These are phyloP conservation scores for Candida cerambycidarum DNA, from an alignment of 805 yeast species.

Conservation along the genomic window DNA sequence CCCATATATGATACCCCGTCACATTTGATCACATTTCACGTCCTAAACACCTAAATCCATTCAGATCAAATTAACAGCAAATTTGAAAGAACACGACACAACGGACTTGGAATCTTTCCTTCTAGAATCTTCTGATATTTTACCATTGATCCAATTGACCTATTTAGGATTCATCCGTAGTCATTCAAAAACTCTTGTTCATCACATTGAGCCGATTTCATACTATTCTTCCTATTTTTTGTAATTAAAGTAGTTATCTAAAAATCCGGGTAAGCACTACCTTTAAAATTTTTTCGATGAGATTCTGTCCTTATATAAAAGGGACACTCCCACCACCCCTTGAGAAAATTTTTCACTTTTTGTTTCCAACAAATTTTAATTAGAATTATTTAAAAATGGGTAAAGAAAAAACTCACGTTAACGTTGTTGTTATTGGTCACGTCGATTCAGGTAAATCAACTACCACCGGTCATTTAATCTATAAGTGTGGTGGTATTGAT, in stretches of 20 bases:
- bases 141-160: background rate
- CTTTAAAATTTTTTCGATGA: conserved; percentile 6
- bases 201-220: background rate
- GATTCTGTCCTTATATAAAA: conserved; percentile 1
- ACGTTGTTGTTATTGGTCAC: conserved; percentile 99
- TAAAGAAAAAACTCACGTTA: conserved; percentile 96
- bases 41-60: no score
- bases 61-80: no score
- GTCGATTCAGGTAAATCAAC: conserved; percentile 95
- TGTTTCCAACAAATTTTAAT: conserved; percentile 5
- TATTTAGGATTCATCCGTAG: no score
- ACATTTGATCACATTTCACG: no score
- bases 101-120: background rate
- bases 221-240: background rate
- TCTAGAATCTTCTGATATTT: background rate
- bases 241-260: conserved; percentile 3
- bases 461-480: conserved; percentile 98
- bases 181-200: background rate
- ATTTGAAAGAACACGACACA: no score
- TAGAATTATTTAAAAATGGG: conserved; percentile 48
- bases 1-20: no score
- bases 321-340: conserved; percentile 9
- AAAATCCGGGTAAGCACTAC: conserved; percentile 1
- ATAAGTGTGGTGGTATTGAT: conserved; percentile 99
- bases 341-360: conserved; percentile 12